Conservation (phyloP, 164 flowering plant species). For the Vitis labrusca region DNA sequence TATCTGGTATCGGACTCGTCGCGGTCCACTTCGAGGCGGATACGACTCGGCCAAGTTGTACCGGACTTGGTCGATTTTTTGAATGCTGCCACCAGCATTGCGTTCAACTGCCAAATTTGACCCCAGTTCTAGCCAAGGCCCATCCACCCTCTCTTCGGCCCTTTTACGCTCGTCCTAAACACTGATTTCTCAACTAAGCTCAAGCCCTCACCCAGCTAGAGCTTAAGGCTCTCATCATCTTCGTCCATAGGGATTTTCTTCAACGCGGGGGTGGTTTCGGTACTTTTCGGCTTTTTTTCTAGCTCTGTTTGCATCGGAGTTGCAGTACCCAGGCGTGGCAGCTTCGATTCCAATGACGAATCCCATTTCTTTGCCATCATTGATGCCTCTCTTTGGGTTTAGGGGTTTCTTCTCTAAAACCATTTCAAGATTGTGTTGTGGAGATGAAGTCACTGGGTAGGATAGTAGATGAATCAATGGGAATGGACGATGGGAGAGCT, state of each 20-base stretch:
- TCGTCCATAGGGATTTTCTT: conserved; percentile 20
- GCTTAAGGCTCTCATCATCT: conserved; percentile 40
- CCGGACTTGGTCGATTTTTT: too few species aligned
- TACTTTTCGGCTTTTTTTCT: conserved; percentile 16
- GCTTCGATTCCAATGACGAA: conserved; percentile 31
- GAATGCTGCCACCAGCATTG: conserved; percentile 56
- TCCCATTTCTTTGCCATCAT: too few species aligned
- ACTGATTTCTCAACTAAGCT: conserved; percentile 33
- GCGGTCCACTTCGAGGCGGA: too few species aligned
- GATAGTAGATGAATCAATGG: too few species aligned
- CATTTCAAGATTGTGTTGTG: too few species aligned
- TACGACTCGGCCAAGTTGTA: too few species aligned
- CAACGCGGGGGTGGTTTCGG: neutral
- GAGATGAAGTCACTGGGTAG: too few species aligned
- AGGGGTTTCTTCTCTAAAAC: too few species aligned
- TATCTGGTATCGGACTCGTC: too few species aligned
- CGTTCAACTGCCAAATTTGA: conserved; percentile 64
- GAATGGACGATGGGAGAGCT: too few species aligned
- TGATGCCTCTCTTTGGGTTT: too few species aligned
- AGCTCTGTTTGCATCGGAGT: conserved; percentile 6
- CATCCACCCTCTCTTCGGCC: conserved; percentile 46
- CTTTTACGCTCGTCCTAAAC: conserved; percentile 38
- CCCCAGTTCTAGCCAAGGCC: conserved; percentile 65
- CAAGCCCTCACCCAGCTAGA: conserved; percentile 61
- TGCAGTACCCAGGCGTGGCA: conserved; percentile 18